Base-by-base conservation (phyloP, 2,329 filamentous ascomycete species). In the Cryphonectria carpinicola region DNA sequence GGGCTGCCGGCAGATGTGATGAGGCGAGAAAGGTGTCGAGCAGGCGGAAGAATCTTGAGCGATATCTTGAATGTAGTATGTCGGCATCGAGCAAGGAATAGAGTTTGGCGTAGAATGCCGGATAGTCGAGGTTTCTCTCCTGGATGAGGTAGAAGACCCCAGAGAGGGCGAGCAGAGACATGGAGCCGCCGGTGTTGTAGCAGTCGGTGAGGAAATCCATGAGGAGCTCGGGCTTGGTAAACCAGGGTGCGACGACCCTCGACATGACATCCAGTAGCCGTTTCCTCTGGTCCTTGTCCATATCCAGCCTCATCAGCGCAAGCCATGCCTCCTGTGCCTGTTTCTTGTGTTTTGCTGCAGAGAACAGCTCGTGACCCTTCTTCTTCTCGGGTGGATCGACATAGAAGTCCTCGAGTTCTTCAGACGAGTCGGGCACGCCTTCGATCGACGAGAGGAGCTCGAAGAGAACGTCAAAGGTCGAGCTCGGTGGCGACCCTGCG, bases 141-240 rank as follows among this genome's bases (percentile, higher is more conserved):
- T 93, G 91, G 76, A 99, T 98, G 67, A 99, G 88, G 79, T 97
- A 96, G 83, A 97, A 99, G 62, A 99, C 90, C 66, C 96, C 96
- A 0, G 93, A 97, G 1, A 99, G 85, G 1, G 97, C 94, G 28
- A 98, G 87, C 5, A 99, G 86, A 5, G 96, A 95, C 64, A 91
- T 94, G 19, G 94, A 92, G 61, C 96, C 96, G 66, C 95, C 94
- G 10, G 90, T 84, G 76, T 98, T 88, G 83, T 97, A 98, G 41
- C 91, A 97, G 81, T 96, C 93, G n/a, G 94, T 97, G 69, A 99
- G 83, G 80, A 98, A 99, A 82, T 99, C 96, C 86, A 97, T 94
- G 46, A 99, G 87, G 56, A 97, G 86, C 78, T 98, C 95, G 1
- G 94, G 92, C 73, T 94, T 93, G 64, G 86, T 87, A 81, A 98